A percentile compares a stretch with the other conserved stretches of the same genome.
These are phyloP conservation scores for Eragrostis nindensis DNA, from an alignment of 176 grass and related monocot species.

Conservation along the genomic window DNA sequence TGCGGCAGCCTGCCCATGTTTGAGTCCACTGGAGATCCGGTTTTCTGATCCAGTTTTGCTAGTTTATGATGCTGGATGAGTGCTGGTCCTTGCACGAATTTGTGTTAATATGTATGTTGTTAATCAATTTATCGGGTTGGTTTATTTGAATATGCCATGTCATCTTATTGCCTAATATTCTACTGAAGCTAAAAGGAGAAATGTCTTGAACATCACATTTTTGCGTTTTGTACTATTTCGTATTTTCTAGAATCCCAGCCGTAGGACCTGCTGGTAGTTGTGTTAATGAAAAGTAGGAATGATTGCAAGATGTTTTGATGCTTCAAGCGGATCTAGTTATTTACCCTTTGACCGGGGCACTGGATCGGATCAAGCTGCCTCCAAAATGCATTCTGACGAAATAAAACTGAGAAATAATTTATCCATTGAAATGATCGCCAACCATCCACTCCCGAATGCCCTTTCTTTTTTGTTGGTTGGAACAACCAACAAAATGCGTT, in stretches of 20 bases:
- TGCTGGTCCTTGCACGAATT: not conserved
- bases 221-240: no score
- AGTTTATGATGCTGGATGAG: not conserved
- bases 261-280: not conserved
- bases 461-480: no score
- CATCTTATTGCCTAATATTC: not conserved
- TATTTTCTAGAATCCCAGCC: not conserved
- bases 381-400: not conserved
- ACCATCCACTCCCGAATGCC: not conserved
- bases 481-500: not conserved
- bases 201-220: not conserved
- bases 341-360: not conserved
- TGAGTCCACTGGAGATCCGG: not conserved
- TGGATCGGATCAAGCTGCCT: not conserved
- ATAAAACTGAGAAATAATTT: not conserved
- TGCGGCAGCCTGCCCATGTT: constrained; percentile 7
- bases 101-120: not conserved
- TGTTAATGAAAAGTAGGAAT: not conserved
- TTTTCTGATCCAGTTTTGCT: not conserved
- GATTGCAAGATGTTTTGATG: not conserved
- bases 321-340: not conserved
- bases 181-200: not conserved
- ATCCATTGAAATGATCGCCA: not conserved
- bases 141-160: not conserved
- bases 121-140: not conserved